Conservation (phyloP, 176 grass and related monocot species). For the Ampelocalamus luodianensis region DNA sequence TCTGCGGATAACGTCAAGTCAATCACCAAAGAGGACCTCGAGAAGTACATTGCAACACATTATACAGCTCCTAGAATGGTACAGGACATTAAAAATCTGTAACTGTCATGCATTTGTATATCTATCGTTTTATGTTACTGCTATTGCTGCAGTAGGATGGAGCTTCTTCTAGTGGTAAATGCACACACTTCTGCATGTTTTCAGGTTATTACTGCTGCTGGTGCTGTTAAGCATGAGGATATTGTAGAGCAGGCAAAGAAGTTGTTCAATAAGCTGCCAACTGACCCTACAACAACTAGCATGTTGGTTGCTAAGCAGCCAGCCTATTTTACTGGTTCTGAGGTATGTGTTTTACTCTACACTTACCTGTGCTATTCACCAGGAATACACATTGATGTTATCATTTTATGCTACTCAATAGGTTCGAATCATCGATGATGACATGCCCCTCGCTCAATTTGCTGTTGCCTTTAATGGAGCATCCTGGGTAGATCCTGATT, state of each 20-base stretch:
- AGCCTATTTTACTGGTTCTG: conserved; percentile 90
- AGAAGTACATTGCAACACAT: conserved; percentile 89
- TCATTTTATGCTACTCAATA: conserved; percentile 40
- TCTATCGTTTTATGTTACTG: neutral
- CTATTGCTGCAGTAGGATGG: conserved; percentile 10
- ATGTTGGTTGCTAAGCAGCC: conserved; percentile 78
- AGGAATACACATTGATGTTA: neutral
- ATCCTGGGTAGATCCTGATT: conserved; percentile 88
- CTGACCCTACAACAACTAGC: conserved; percentile 76
- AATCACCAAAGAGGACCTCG: conserved; percentile 75
- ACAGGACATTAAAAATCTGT: conserved; percentile 32
- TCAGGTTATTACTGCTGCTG: conserved; percentile 92
- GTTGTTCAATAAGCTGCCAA: conserved; percentile 69
- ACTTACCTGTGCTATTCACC: neutral
- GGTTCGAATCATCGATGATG: conserved; percentile 96
- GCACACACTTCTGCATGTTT: conserved; percentile 14
- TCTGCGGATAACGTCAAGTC: conserved; percentile 78
- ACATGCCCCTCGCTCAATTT: conserved; percentile 93
- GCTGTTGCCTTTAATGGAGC: conserved; percentile 93
- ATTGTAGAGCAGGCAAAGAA: conserved; percentile 79
- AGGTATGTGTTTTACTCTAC: conserved; percentile 51
- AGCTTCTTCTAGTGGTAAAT: conserved; percentile 26
- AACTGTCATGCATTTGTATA: neutral
- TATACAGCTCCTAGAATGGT: conserved; percentile 98
- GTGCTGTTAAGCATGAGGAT: conserved; percentile 90